Evolutionary conservation across 441 rosid genomes (phyloP).

Genomic region (Flueggea neowawraea): DNA sequence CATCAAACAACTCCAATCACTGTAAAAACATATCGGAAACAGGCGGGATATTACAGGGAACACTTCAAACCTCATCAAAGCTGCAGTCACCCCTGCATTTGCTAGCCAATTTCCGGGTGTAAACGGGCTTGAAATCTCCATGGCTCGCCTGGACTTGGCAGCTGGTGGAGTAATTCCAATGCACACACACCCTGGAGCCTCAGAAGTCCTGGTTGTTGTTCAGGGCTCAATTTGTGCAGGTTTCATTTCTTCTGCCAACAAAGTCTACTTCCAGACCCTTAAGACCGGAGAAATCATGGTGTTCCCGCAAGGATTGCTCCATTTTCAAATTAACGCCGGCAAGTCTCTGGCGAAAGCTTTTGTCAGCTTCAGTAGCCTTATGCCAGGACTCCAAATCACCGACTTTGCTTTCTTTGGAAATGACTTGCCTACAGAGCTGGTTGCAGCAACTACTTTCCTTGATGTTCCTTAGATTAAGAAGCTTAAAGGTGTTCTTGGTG

Average conservation of each 20-base stretch:
- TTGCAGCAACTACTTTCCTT: slow-evolving; percentile 62
- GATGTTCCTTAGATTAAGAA: slow-evolving; percentile 70
- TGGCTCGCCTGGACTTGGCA: slow-evolving; percentile 74
- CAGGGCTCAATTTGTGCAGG: slow-evolving; percentile 65
- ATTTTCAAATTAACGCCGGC: slow-evolving; percentile 60
- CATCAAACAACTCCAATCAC: too few species aligned
- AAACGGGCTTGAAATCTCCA: slow-evolving; percentile 74
- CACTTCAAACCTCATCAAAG: slow-evolving; percentile 66
- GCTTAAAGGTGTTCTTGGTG: slow-evolving; percentile 84
- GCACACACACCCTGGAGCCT: slow-evolving; percentile 79
- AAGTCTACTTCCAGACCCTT: slow-evolving; percentile 48
- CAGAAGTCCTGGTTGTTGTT: slow-evolving; percentile 53
- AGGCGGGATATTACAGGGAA: too few species aligned
- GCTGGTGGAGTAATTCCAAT: slow-evolving; percentile 64
- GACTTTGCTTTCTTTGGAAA: slow-evolving; percentile 65
- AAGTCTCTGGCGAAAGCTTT: slow-evolving; percentile 35
- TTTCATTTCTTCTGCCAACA: slow-evolving; percentile 57
- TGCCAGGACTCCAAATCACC: slow-evolving; percentile 68
- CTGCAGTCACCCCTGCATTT: slow-evolving; percentile 72
- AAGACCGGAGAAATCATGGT: slow-evolving; percentile 60
- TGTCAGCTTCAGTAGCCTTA: slow-evolving; percentile 58
- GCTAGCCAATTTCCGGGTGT: slow-evolving; percentile 46
- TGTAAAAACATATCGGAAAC: too few species aligned
- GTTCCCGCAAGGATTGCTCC: slow-evolving; percentile 72
- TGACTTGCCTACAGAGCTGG: slow-evolving; percentile 48